A percentile compares a stretch with the other conserved stretches of the same genome.
These are phyloP conservation scores for Rutstroemia sp. DNA, from an alignment of 2,329 filamentous ascomycete genomes.

Conservation along the genomic window DNA sequence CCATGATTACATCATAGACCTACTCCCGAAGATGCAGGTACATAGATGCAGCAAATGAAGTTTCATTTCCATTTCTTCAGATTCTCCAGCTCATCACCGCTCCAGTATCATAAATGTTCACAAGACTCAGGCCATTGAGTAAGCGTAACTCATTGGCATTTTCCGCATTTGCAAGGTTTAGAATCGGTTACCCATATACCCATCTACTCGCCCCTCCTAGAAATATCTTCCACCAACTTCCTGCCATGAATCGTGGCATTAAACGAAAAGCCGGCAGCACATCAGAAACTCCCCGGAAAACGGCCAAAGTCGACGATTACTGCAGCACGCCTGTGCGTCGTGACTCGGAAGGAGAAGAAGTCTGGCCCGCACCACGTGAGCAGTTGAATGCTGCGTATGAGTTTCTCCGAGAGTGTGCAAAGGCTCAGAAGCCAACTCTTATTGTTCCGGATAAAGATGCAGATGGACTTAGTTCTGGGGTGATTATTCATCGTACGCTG, in stretches of 20 bases:
- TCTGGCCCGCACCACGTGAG: constrained; percentile 54
- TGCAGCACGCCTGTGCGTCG: constrained; percentile 13
- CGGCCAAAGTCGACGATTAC: constrained; percentile 21
- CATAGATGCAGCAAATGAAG: too few species aligned
- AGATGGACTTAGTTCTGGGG: constrained; percentile 57
- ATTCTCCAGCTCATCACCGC: too few species aligned
- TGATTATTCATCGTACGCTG: constrained; percentile 54
- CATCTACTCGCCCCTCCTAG: not conserved
- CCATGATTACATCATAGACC: too few species aligned
- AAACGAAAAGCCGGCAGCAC: constrained; percentile 14
- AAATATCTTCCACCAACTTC: not conserved
- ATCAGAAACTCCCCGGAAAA: constrained; percentile 10
- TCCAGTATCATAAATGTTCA: not conserved
- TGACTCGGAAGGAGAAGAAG: constrained; percentile 22
- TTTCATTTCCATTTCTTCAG: too few species aligned
- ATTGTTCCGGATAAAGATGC: constrained; percentile 65
- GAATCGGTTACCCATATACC: not conserved
- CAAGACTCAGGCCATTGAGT: not conserved
- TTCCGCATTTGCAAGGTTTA: not conserved
- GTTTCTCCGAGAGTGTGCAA: constrained; percentile 51
- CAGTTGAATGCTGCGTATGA: constrained; percentile 48
- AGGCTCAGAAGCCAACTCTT: constrained; percentile 42
- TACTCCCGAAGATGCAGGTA: too few species aligned
- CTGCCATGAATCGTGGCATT: constrained; percentile 9
- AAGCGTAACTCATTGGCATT: not conserved